These are phyloP conservation scores for Steccherinum ochraceum DNA, from an alignment of 768 basidiomycete species.

Conservation along the genomic window DNA sequence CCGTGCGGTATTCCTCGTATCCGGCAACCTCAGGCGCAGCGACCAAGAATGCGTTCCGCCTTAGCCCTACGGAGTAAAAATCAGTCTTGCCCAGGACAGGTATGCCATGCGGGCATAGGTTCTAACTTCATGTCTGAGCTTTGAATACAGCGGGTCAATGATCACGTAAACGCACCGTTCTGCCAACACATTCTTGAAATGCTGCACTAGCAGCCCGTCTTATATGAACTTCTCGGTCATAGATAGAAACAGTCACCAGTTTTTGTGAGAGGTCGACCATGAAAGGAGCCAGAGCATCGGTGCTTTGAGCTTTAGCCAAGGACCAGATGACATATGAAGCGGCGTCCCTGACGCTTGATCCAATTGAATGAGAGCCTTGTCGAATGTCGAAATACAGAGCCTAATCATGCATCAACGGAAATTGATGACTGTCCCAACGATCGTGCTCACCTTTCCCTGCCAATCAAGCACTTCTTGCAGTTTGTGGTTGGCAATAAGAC, in stretches of 20 bases:
- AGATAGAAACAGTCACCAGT: slow-evolving; percentile 76
- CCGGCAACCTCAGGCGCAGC: slow-evolving; percentile 84
- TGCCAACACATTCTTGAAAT: slow-evolving; percentile 94
- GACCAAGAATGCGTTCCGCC: slow-evolving; percentile 76
- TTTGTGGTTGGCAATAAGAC: slow-evolving; percentile 52
- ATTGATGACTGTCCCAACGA: not conserved
- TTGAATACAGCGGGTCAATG: not conserved
- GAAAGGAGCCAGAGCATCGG: slow-evolving; percentile 51
- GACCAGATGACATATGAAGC: slow-evolving; percentile 96
- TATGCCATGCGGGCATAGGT: slow-evolving; percentile 89
- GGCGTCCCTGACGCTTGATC: slow-evolving; percentile 91
- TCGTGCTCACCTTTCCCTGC: slow-evolving; percentile 71
- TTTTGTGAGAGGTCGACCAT: slow-evolving; percentile 58
- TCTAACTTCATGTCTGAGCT: slow-evolving; percentile 37
- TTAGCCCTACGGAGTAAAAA: slow-evolving; percentile 88
- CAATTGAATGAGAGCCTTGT: slow-evolving; percentile 89
- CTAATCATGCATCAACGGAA: slow-evolving; percentile 34
- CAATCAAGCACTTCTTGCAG: slow-evolving; percentile 67
- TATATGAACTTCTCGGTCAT: slow-evolving; percentile 92
- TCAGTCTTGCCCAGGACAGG: slow-evolving; percentile 89
- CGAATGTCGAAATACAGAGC: slow-evolving; percentile 89
- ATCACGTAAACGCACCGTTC: slow-evolving; percentile 56
- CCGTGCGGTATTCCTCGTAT: slow-evolving; percentile 69
- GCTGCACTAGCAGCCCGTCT: slow-evolving; percentile 95
- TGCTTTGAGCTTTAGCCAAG: slow-evolving; percentile 72